Percentiles rank a stretch among this genome's conserved stretches.
Evolutionary conservation across 2,329 filamentous ascomycete genomes (phyloP).

Genomic region (Penicillium sp.): DNA sequence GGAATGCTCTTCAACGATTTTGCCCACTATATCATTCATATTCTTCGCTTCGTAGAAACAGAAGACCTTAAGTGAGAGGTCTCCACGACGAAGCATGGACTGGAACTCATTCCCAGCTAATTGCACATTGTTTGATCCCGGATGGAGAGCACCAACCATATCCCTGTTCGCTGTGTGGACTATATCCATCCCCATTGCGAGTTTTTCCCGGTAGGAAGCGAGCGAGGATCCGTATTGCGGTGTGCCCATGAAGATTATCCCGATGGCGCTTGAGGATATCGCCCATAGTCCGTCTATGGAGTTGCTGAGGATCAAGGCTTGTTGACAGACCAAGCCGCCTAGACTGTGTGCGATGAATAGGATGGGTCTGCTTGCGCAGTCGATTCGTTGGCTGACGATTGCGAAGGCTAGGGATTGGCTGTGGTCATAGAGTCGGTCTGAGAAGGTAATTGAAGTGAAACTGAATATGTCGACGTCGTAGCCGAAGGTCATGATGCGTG

Average conservation of each 20-base stretch:
- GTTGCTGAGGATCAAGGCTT: conserved; percentile 10
- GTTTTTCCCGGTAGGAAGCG: conserved; percentile 5
- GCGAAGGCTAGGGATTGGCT: conserved; percentile 9
- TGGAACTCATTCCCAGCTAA: conserved; percentile 6
- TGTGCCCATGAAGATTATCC: conserved; percentile 41
- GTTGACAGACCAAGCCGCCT: conserved; percentile 31
- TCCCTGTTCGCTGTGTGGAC: not conserved
- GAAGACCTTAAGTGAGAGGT: conserved; percentile 7
- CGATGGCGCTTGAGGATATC: conserved; percentile 21
- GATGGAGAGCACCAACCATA: not conserved
- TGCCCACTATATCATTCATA: conserved; percentile 9
- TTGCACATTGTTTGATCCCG: conserved; percentile 4
- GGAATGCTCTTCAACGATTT: conserved; percentile 13
- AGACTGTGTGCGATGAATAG: conserved; percentile 33
- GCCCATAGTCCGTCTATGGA: conserved; percentile 9
- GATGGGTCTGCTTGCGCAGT: conserved; percentile 5
- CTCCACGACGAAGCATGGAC: conserved; percentile 6
- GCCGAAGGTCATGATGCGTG: conserved; percentile 10
- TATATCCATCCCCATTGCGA: conserved; percentile 1
- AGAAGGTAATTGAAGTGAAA: not conserved
- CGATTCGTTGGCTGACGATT: conserved; percentile 4
- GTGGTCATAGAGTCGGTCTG: not conserved
- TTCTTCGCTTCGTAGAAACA: conserved; percentile 14
- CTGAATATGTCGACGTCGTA: conserved; percentile 4
- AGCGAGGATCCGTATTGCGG: conserved; percentile 34